Evolutionary conservation across 495 filamentous ascomycete species (phyloP).

Genomic region (Pseudoneurospora amorphoporcata): DNA sequence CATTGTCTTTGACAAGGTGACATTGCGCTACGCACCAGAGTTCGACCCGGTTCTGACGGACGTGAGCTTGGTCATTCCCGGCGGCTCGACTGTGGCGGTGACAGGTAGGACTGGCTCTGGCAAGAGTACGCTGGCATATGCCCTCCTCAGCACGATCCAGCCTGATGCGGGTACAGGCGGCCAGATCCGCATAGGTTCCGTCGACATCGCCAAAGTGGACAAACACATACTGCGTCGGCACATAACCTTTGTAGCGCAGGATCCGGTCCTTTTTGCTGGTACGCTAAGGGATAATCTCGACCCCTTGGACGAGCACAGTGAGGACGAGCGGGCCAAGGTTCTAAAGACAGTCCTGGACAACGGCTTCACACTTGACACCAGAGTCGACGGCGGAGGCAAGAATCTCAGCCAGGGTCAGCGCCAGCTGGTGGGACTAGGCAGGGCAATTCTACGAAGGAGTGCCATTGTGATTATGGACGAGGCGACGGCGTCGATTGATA

Average conservation of each 20-base stretch:
- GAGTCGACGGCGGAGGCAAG: constrained; percentile 46
- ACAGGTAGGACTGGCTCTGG: constrained; percentile 56
- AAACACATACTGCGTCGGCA: constrained; percentile 43
- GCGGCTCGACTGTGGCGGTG: constrained; percentile 58
- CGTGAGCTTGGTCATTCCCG: constrained; percentile 58
- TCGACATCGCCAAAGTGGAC: constrained; percentile 41
- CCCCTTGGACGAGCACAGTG: constrained; percentile 34
- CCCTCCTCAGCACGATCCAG: constrained; percentile 44
- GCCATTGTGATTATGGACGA: constrained; percentile 61
- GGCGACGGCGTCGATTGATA: constrained; percentile 80
- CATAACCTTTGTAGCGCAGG: constrained; percentile 53
- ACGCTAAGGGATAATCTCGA: constrained; percentile 47
- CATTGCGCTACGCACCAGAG: constrained; percentile 65
- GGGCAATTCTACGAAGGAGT: constrained; percentile 47
- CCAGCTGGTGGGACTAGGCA: constrained; percentile 48
- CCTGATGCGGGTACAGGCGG: constrained; percentile 39
- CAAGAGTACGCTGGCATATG: constrained; percentile 49
- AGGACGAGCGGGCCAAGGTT: constrained; percentile 37
- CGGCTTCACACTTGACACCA: constrained; percentile 32
- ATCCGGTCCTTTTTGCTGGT: constrained; percentile 49
- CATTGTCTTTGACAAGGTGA: constrained; percentile 66
- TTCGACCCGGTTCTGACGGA: constrained; percentile 57
- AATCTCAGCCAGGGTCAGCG: constrained; percentile 53
- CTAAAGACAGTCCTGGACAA: constrained; percentile 32
- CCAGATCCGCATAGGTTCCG: constrained; percentile 41